phyloP scores from a whole-genome alignment of 768 basidiomycete genomes.

The Rhodosporidiobolus sp. region DNA sequence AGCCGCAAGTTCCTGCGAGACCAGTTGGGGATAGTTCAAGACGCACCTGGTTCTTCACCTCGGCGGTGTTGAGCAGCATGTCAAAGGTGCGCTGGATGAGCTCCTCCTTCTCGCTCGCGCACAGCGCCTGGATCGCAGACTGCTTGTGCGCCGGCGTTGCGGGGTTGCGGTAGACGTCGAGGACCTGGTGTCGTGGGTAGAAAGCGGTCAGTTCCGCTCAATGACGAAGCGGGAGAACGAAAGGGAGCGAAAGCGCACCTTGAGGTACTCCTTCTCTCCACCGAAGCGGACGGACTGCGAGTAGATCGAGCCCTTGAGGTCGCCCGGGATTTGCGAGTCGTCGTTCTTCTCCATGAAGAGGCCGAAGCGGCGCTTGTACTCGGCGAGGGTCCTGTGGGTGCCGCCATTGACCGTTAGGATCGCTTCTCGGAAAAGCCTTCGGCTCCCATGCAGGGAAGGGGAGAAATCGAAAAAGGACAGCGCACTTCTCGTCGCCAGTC shows the following conservation, averaged over 20 bases:
- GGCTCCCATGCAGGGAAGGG: not conserved
- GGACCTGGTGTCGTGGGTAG: constrained; percentile 45
- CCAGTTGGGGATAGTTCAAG: too few species aligned
- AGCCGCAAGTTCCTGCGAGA: constrained; percentile 8
- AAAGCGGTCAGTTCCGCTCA: too few species aligned
- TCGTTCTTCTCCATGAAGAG: constrained; percentile 69
- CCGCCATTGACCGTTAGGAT: too few species aligned
- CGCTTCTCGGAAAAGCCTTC: too few species aligned
- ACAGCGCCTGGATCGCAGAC: constrained; percentile 64
- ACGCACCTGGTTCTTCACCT: constrained; percentile 53
- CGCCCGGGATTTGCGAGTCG: constrained; percentile 72
- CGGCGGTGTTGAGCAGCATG: constrained; percentile 53
- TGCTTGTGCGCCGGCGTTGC: constrained; percentile 70
- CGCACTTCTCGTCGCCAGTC: constrained; percentile 46
- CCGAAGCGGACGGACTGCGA: constrained; percentile 68
- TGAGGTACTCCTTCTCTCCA: constrained; percentile 70
- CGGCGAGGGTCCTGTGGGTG: constrained; percentile 64
- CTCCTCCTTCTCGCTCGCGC: constrained; percentile 58
- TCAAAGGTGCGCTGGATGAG: constrained; percentile 52
- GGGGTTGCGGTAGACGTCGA: constrained; percentile 64
- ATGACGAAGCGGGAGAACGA: not conserved
- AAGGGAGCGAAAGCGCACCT: constrained; percentile 40
- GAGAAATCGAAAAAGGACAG: not conserved
- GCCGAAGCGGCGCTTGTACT: constrained; percentile 68
- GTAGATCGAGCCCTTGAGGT: constrained; percentile 57